Evolutionary conservation across 2,329 filamentous ascomycete species (phyloP).

Genomic region (Ophiobolus disseminans): DNA sequence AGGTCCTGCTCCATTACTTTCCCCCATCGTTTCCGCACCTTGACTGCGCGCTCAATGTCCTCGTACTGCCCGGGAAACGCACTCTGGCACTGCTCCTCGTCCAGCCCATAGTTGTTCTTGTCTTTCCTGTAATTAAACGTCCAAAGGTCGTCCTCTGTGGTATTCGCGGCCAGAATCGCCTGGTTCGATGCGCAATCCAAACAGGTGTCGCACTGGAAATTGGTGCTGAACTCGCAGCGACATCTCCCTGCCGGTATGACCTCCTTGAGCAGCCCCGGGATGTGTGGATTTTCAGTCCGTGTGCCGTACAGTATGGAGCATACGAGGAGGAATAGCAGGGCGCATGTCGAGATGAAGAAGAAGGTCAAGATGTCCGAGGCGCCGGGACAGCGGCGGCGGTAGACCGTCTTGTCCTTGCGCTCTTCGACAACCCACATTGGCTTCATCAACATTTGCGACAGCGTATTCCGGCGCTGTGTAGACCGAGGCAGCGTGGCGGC

Average conservation of each 20-base stretch:
- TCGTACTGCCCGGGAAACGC: slow-evolving; percentile 43
- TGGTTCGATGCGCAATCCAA: slow-evolving; percentile 41
- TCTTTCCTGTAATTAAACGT: slow-evolving; percentile 39
- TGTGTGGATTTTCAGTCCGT: slow-evolving; percentile 35
- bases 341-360: slow-evolving; percentile 37
- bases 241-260: slow-evolving; percentile 43
- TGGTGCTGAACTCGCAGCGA: slow-evolving; percentile 42
- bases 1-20: slow-evolving; percentile 37
- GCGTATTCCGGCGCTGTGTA: slow-evolving; percentile 13
- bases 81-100: slow-evolving; percentile 39
- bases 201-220: slow-evolving; percentile 41
- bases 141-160: slow-evolving; percentile 33
- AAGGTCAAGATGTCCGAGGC: slow-evolving; percentile 34
- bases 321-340: slow-evolving; percentile 39
- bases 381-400: slow-evolving; percentile 36
- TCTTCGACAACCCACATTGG: slow-evolving; percentile 33
- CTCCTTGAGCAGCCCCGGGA: slow-evolving; percentile 41
- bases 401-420: slow-evolving; percentile 36
- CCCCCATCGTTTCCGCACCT: slow-evolving; percentile 27
- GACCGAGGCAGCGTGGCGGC: slow-evolving; percentile 16
- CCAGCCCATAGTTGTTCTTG: slow-evolving; percentile 37
- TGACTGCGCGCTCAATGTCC: slow-evolving; percentile 38
- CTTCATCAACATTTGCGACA: slow-evolving; percentile 25
- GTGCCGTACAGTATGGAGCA: slow-evolving; percentile 45
- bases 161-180: slow-evolving; percentile 22